Percentiles rank a stretch among this genome's conserved stretches.
These are phyloP conservation scores for Candida maris DNA, from an alignment of 805 yeast genomes.

Conservation along the genomic window DNA sequence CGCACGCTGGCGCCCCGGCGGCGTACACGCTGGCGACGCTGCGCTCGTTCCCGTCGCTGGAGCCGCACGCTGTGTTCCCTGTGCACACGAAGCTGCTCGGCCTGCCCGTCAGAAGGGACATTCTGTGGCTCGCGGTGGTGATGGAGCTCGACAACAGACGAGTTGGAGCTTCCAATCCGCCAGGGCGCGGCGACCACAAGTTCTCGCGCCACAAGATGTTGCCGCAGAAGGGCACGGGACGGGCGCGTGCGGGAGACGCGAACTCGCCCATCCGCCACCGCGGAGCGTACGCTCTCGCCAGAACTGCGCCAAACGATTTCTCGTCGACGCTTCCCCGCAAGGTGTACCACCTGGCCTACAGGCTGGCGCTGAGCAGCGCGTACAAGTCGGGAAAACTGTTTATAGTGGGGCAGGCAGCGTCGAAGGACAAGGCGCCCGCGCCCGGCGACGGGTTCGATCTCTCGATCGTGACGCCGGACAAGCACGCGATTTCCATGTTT, in stretches of 20 bases:
- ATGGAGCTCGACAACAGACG: constrained; percentile 86
- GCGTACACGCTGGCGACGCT: constrained; percentile 71
- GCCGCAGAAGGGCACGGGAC: constrained; percentile 92
- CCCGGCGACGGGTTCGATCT: constrained; percentile 28
- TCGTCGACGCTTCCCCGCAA: constrained; percentile 72
- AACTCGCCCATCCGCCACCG: constrained; percentile 89
- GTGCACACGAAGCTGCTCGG: constrained; percentile 68
- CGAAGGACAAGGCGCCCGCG: constrained; percentile 9
- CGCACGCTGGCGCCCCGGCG: constrained; percentile 48
- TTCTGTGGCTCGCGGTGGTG: constrained; percentile 91
- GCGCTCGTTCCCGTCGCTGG: constrained; percentile 85
- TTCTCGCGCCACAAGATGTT: constrained; percentile 77
- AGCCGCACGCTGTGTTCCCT: constrained; percentile 76
- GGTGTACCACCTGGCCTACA: constrained; percentile 70
- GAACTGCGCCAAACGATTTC: constrained; percentile 87
- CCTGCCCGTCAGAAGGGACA: constrained; percentile 80
- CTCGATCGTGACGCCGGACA: constrained; percentile 28
- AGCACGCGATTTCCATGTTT: constrained; percentile 33
- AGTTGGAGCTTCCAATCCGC: constrained; percentile 85
- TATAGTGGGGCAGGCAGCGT: constrained; percentile 51
- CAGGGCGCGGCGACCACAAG: constrained; percentile 82
- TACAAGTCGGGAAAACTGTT: constrained; percentile 71
- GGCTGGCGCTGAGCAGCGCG: constrained; percentile 77
- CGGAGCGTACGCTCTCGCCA: constrained; percentile 87
- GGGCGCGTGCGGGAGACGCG: constrained; percentile 94